Evolutionary conservation across 2,329 filamentous ascomycete species (phyloP).

Genomic region (Penicillium sp.): DNA sequence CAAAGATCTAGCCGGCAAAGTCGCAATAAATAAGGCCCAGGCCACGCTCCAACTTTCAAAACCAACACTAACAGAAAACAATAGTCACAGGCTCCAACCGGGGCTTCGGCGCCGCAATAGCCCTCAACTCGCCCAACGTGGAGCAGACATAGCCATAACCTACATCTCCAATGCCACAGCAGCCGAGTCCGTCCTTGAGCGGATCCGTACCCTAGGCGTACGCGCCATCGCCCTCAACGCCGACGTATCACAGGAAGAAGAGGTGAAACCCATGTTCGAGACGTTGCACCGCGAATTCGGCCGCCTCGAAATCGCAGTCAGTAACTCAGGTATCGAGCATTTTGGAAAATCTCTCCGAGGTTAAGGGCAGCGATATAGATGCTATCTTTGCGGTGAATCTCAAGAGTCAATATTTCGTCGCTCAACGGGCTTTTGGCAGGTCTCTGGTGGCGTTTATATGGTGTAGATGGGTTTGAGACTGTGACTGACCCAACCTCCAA

Average conservation of each 20-base stretch:
- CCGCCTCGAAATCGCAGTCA: constrained; percentile 19
- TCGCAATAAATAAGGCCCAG: constrained; percentile 13
- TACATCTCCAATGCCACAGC: constrained; percentile 12
- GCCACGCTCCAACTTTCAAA: neutral
- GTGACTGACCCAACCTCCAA: neutral
- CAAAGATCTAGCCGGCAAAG: constrained; percentile 16
- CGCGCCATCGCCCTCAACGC: constrained; percentile 16
- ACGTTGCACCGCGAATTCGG: constrained; percentile 13
- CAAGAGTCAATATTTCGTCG: constrained; percentile 24
- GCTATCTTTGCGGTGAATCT: constrained; percentile 21
- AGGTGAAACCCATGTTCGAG: constrained; percentile 17
- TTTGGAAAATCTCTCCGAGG: constrained; percentile 12
- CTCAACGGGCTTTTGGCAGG: constrained; percentile 21
- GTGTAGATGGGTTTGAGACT: constrained; percentile 1
- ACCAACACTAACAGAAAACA: neutral
- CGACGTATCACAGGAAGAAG: constrained; percentile 16
- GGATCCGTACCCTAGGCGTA: constrained; percentile 12
- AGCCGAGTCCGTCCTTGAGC: constrained; percentile 7
- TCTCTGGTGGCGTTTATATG: constrained; percentile 22
- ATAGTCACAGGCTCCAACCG: constrained; percentile 21
- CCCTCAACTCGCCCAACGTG: constrained; percentile 17
- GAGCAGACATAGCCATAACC: constrained; percentile 19
- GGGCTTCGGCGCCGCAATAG: constrained; percentile 18
- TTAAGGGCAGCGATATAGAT: constrained; percentile 17
- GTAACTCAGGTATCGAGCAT: constrained; percentile 23